Evolutionary conservation across 768 basidiomycete species (phyloP).

Genomic region (Pluteus cervinus): DNA sequence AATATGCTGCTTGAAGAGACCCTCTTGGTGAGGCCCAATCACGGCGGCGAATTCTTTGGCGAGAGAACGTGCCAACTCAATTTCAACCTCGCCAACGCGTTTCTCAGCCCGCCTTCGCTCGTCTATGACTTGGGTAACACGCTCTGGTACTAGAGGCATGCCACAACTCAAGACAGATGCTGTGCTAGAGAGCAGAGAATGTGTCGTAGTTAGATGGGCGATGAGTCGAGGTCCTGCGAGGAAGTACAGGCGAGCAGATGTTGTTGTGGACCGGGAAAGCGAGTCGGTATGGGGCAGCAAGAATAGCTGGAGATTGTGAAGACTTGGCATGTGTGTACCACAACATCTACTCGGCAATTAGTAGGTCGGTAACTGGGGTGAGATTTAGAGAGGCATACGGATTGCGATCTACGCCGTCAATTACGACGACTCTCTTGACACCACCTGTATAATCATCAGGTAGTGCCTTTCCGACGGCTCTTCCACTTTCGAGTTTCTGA

Average conservation of each 20-base stretch:
- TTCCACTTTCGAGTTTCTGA: conserved; percentile 35
- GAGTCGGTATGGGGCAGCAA: conserved; percentile 64
- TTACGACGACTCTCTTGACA: conserved; percentile 73
- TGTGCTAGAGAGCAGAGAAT: conserved; percentile 47
- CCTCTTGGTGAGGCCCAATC: too few species aligned
- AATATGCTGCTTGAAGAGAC: conserved; percentile 39
- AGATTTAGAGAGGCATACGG: conserved; percentile 40
- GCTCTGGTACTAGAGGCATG: conserved; percentile 57
- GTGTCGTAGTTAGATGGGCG: conserved; percentile 50
- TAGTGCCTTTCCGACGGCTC: conserved; percentile 51
- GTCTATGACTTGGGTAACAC: conserved; percentile 61
- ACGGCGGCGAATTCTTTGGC: conserved; percentile 34
- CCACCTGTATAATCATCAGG: conserved; percentile 73
- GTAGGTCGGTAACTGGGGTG: not conserved
- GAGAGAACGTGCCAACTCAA: conserved; percentile 51
- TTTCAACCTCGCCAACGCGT: conserved; percentile 63
- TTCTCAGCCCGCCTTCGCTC: conserved; percentile 64
- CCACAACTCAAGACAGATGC: conserved; percentile 65
- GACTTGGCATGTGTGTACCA: conserved; percentile 77
- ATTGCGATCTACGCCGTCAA: conserved; percentile 77
- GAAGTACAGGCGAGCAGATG: conserved; percentile 75
- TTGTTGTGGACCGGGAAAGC: conserved; percentile 52
- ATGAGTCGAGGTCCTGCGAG: conserved; percentile 75
- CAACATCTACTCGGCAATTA: conserved; percentile 50
- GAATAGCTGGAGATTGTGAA: conserved; percentile 70